Base-by-base conservation (phyloP, 2,329 filamentous ascomycete species). In the Penicillium sp. region DNA sequence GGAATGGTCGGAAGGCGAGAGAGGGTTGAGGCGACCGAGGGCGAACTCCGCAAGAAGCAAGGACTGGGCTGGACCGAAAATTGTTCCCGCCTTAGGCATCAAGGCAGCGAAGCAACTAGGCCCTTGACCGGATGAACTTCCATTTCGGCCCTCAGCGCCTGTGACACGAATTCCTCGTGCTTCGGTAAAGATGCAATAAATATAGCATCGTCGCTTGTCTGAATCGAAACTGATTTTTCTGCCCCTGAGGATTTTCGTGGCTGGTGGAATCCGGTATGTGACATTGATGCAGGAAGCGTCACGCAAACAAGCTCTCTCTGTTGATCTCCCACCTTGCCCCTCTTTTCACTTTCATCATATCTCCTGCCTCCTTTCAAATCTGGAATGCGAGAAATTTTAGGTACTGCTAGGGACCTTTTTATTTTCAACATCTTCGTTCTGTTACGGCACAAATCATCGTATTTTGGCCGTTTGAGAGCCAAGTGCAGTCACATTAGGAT, bases 401-500 rank as follows among this genome's bases (percentile, higher is more conserved):
- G 23, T 23, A 7, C 8, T 50, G 47, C 23, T 21, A 4, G 8
- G 35, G 13, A 3, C 13, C 11, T 41, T 41, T 35, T 30, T 13
- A 31, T 29, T 41, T 15, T 41, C 30, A 35, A 23, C 35, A 6
- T 26, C 26, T 13, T 5, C 35, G 13, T 15, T 41, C 35, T 5
- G 11, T 21, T 23, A 19, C 7, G 30, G 30, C 7, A n/a, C 35
- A 31, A 38, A 19, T 21, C 19, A 15, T 7, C 29, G n/a, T 21
- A n/a, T 11, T 41, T 2, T 13, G 11, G 17, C 21, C 8, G 11
- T 9, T 15, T 6, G 17, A 26, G 13, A 29, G n/a, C 8, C 19
- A 38, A 44, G n/a, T 23, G n/a, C 21, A 17, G 15, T 23, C n/a
- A 11, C 7, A 26, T 47, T 47, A 60, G n/a, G 30, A 74, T 74